Percentiles rank a stretch among this genome's conserved stretches.
Evolutionary conservation across 345 rosid species (phyloP).

Genomic region (Populus nigra): DNA sequence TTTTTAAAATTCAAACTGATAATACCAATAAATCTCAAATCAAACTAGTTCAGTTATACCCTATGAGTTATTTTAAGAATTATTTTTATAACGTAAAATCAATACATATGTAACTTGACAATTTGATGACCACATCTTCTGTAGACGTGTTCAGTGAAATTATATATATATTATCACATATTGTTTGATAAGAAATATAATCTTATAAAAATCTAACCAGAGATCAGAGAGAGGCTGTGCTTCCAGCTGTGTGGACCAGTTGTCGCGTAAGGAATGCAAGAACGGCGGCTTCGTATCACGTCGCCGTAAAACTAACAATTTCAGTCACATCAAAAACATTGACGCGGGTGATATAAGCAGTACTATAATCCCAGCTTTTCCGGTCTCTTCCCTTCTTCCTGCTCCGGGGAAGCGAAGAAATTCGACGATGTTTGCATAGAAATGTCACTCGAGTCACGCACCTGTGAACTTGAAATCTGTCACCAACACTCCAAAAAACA

Average conservation of each 20-base stretch:
- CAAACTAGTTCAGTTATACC: no score
- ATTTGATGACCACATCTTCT: no score
- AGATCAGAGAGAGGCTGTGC: not conserved
- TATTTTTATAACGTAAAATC: no score
- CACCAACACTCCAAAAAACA: not conserved
- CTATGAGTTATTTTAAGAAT: no score
- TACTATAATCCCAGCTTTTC: not conserved
- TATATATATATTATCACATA: not conserved
- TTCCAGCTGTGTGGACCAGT: not conserved
- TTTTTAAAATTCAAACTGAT: no score
- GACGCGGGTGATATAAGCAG: conserved; percentile 5
- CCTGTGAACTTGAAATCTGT: not conserved
- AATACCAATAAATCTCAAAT: no score
- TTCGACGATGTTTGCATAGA: not conserved
- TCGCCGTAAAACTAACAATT: conserved; percentile 31
- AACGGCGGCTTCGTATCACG: conserved; percentile 22
- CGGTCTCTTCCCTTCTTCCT: not conserved
- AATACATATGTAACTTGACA: no score
- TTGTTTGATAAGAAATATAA: not conserved
- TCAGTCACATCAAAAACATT: conserved; percentile 27
- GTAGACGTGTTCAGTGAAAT: no score
- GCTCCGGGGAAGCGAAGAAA: not conserved
- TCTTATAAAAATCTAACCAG: not conserved
- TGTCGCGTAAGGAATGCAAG: conserved; percentile 21
- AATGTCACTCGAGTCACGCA: not conserved